Conservation (phyloP, 352 stramenopile species). For the Phytophthora fragariaefolia region DNA sequence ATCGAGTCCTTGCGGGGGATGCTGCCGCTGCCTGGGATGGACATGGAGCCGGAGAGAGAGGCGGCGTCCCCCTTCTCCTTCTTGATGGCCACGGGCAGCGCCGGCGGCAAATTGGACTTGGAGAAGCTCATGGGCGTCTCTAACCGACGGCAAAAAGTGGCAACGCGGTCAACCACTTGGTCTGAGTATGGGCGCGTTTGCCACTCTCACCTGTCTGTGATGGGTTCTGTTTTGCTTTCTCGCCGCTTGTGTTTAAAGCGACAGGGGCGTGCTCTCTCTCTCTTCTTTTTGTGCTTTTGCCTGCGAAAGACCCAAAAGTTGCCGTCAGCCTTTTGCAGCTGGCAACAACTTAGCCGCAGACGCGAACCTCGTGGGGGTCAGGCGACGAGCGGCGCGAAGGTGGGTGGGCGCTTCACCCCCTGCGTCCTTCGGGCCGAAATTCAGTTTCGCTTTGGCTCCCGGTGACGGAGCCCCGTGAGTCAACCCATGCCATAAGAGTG, state of each 20-base stretch:
- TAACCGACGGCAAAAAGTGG: conserved; percentile 15
- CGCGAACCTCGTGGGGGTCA: too few species aligned
- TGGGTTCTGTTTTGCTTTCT: background rate
- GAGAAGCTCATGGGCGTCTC: conserved; percentile 41
- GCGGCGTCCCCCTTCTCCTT: conserved; percentile 52
- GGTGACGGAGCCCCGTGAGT: conserved; percentile 9
- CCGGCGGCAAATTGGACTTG: conserved; percentile 64
- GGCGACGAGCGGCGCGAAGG: conserved; percentile 7
- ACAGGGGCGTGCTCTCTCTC: conserved; percentile 28
- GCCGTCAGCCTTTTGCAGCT: conserved; percentile 3
- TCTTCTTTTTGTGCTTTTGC: too few species aligned
- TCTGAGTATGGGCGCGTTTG: too few species aligned
- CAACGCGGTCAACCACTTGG: too few species aligned
- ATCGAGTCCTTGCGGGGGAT: conserved; percentile 83
- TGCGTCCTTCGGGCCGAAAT: conserved; percentile 35
- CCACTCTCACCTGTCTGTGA: conserved; percentile 1
- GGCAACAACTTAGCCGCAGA: too few species aligned
- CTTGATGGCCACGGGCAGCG: conserved; percentile 78
- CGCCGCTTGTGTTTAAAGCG: conserved; percentile 28
- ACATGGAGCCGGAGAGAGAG: conserved; percentile 38
- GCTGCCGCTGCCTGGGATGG: conserved; percentile 38
- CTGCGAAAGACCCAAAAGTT: too few species aligned
- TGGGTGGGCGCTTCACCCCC: background rate
- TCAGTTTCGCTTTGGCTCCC: conserved; percentile 34
- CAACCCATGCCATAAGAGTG: conserved; percentile 19